Conservation (phyloP, 768 basidiomycete species). For the Kondoa malvinella region DNA sequence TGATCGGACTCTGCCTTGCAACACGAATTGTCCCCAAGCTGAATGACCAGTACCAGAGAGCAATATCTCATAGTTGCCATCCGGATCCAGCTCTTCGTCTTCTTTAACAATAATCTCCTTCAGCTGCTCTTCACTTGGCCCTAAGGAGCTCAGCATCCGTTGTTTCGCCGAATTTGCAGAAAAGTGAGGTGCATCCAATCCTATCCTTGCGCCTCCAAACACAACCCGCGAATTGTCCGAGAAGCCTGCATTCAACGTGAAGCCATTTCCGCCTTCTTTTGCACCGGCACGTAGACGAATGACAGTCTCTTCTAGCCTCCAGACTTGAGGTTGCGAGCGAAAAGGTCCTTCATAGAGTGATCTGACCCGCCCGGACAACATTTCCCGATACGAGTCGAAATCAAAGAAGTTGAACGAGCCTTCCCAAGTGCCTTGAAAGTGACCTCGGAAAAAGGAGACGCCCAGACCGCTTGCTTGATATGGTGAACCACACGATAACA, state of each 20-base stretch:
- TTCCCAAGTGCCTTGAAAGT: constrained; percentile 27
- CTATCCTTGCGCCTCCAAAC: background rate
- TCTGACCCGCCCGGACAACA: constrained; percentile 33
- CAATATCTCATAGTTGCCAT: constrained; percentile 25
- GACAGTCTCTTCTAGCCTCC: constrained; percentile 43
- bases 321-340: constrained; percentile 73
- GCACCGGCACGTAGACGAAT: constrained; percentile 15
- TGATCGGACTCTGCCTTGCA: constrained; percentile 61
- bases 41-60: constrained; percentile 47
- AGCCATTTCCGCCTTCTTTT: constrained; percentile 26
- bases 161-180: background rate
- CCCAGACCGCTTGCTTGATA: constrained; percentile 27
- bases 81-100: constrained; percentile 14
- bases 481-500: constrained; percentile 31
- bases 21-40: constrained; percentile 71
- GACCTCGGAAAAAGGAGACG: constrained; percentile 15
- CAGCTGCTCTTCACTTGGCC: background rate
- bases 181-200: background rate
- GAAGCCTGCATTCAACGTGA: constrained; percentile 25
- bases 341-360: constrained; percentile 56
- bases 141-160: background rate
- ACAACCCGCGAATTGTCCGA: background rate
- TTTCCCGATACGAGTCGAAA: constrained; percentile 50
- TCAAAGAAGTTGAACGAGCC: constrained; percentile 44
- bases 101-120: constrained; percentile 4